Base-by-base conservation (phyloP, 495 filamentous ascomycete genomes). In the Collariella sp. region DNA sequence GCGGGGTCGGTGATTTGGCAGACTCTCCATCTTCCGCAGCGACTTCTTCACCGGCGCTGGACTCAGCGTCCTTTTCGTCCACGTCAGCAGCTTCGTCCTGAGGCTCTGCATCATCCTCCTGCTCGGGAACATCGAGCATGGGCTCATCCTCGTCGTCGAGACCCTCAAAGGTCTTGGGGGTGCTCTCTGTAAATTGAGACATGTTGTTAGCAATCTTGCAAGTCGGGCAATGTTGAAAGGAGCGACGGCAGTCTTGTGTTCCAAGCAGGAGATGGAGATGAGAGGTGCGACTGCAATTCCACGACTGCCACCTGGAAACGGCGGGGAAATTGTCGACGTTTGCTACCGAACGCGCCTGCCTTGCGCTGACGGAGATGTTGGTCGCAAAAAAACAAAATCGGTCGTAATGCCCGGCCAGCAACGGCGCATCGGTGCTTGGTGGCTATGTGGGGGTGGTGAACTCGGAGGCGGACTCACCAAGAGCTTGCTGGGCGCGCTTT, bases 1-100 rank as follows among this genome's bases (percentile, higher is more conserved):
- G 83, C 71, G 69, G 80, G n/a, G 65, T 73, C 16, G 69, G 76
- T 33, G 70, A 73, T 53, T 75, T 76, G 7, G 61, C 68, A 0
- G 72, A 72, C 20, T 72, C 73, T 33, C 72, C 72, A 6, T 76
- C 75, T 18, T 72, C 66, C 33, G 66, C 70, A 5, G 33, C 64
- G 10, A 69, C 69, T 12, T 63, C 68, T 5, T 73, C 72, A 36
- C 72, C 72, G 24, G 64, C 67, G 19, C 60, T 69, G 13, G 70
- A 75, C 35, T 67, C 74, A 16, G 69, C 70, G 33, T 70, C 68
- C 18, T 67, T 67, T 24, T 65, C 67, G 55, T 54, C 66, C 15
- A 58, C 67, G n/a, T 58, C 59, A 5, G 57, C 62, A 13, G 38
- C 45, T 34, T 74, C 73, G 10, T 71, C 57, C 46, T 61, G 64